Percentiles rank a stretch among this genome's conserved stretches.
These are phyloP conservation scores for Monosporozyma servazzii DNA, from an alignment of 805 yeast genomes.

Conservation along the genomic window DNA sequence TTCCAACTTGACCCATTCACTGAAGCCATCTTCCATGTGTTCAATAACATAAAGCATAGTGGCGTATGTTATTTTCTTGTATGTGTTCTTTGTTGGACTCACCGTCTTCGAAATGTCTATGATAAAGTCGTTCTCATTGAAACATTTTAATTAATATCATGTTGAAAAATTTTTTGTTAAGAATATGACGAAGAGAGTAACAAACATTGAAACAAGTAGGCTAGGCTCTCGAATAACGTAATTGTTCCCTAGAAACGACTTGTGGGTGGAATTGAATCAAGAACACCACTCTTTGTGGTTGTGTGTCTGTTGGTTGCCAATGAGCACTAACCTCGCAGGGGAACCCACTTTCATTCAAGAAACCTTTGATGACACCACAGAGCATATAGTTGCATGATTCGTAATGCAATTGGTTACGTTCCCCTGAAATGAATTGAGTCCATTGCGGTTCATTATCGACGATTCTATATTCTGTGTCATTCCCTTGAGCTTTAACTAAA, in stretches of 20 bases:
- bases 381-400: constrained; percentile 69
- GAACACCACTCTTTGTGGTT: constrained; percentile 62
- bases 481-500: constrained; percentile 61
- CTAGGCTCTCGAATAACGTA: constrained; percentile 25
- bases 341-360: constrained; percentile 60
- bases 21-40: constrained; percentile 95
- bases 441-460: constrained; percentile 65
- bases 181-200: background rate
- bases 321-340: constrained; percentile 75
- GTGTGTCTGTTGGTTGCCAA: constrained; percentile 49
- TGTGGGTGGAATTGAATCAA: constrained; percentile 59
- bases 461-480: constrained; percentile 67
- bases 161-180: background rate
- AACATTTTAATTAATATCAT: background rate
- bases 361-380: constrained; percentile 84
- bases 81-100: background rate
- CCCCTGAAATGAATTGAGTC: constrained; percentile 58
- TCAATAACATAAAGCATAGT: constrained; percentile 85
- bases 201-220: background rate
- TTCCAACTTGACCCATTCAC: constrained; percentile 90
- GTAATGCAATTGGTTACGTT: constrained; percentile 29
- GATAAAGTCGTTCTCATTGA: background rate
- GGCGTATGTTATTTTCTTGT: background rate
- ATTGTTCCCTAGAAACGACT: constrained; percentile 46
- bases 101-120: background rate